Base-by-base conservation (phyloP, 2,329 filamentous ascomycete genomes). In the Penicillium sp. region DNA sequence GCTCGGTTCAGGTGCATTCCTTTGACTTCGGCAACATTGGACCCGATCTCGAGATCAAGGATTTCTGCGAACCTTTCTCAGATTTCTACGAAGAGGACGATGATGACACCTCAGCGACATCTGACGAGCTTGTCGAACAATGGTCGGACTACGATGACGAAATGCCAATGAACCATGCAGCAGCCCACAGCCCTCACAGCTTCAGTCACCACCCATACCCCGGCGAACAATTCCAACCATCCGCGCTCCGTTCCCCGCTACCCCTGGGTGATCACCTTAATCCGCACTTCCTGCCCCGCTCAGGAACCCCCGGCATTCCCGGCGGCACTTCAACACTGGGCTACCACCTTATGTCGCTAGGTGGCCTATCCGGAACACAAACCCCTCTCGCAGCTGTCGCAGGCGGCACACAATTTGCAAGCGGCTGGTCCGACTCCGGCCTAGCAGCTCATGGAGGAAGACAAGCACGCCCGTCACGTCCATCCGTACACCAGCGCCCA, bases 1-100 rank as follows among this genome's bases (percentile, higher is more conserved):
- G 95, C 71, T 95, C 92, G 26, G 95, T 99, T 67, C 89, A 91
- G 54, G 93, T 97, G 42, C 93, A 97, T 73, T 88, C 90, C 59
- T 99, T 99, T 76, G 88, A 93, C 62, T 97, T 99, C 73, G 95
- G 95, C 48, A 86, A 82, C 27, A 87, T 93, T 49, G 82, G 90
- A 39, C 95, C 95, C 1, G 85, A 90, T 65, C 84, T 99, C 43
- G 91, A 96, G 71, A 88, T 99, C 68, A 98, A 97, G 77, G 95
- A 98, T 74, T 93, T 99, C 59, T 96, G 93, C 66, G 93, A 99
- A 72, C 95, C 95, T 2, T 83, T 98, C 57, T 88, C 92, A 0
- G 95, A 99, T 69, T 99, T 99, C 71, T 99, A 99, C 79, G 95
- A 97, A 37, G 88, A 89, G 58, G 83, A 84, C 22, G 81, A 84